Conservation (phyloP, 2,329 filamentous ascomycete species). For the Rhinocladiella similis region DNA sequence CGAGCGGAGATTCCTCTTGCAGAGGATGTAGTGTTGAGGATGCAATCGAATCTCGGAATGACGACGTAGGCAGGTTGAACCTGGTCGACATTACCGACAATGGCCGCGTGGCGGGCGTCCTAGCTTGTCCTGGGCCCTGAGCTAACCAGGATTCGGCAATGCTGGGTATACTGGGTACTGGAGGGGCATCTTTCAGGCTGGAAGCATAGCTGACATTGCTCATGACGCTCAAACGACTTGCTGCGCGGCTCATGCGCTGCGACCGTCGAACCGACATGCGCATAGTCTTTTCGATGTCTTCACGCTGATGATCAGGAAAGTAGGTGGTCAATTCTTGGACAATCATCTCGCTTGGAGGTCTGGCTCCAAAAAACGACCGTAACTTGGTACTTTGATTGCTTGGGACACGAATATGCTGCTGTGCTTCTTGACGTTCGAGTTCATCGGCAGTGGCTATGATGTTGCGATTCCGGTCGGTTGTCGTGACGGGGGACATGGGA, state of each 20-base stretch:
- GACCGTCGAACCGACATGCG: constrained; percentile 89
- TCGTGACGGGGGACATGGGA: constrained; percentile 71
- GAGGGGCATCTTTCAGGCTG: constrained; percentile 87
- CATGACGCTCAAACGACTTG: constrained; percentile 88
- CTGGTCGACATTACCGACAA: constrained; percentile 56
- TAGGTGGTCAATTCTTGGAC: constrained; percentile 95
- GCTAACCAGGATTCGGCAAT: constrained; percentile 83
- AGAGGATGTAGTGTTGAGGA: constrained; percentile 87
- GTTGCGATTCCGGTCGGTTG: constrained; percentile 38
- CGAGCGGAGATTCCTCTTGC: constrained; percentile 83
- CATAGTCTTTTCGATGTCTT: constrained; percentile 94
- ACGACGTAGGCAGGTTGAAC: constrained; percentile 58
- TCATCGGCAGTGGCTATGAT: constrained; percentile 45
- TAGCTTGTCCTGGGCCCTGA: constrained; percentile 53
- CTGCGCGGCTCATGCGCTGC: constrained; percentile 85
- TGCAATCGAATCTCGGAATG: constrained; percentile 82
- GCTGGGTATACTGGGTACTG: constrained; percentile 77
- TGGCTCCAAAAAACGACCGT: constrained; percentile 77
- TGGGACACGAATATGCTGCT: constrained; percentile 21
- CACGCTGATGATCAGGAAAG: constrained; percentile 91
- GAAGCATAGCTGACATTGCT: constrained; percentile 93
- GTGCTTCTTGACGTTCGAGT: constrained; percentile 43
- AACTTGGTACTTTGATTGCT: constrained; percentile 39
- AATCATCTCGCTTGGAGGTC: constrained; percentile 95
- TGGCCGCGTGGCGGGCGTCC: constrained; percentile 51